Conservation (phyloP, 305 asterid species). For the Salvia sclarea region DNA sequence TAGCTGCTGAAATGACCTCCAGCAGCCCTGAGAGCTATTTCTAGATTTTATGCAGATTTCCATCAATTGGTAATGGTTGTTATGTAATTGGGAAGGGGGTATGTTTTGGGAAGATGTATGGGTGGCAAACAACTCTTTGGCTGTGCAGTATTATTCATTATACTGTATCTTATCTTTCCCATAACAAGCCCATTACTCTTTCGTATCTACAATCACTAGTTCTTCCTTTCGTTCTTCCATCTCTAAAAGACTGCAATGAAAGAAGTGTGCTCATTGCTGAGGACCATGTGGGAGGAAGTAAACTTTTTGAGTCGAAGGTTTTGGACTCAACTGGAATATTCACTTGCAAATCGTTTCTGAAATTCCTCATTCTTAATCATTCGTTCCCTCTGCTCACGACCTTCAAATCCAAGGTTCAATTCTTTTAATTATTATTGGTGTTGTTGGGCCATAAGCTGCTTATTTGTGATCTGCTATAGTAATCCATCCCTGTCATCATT, state of each 20-base stretch:
- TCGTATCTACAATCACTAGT: background rate
- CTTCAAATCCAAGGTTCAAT: background rate
- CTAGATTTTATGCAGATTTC: background rate
- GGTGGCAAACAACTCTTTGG: background rate
- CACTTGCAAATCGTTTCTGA: background rate
- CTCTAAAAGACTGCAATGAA: background rate
- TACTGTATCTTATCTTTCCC: background rate
- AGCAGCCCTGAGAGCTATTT: background rate
- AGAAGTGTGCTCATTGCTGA: background rate
- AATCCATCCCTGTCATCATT: background rate
- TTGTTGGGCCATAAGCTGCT: background rate
- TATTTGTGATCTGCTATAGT: background rate
- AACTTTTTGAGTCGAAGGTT: background rate
- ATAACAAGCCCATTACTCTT: background rate
- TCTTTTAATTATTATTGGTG: background rate
- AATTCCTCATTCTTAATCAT: background rate
- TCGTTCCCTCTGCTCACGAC: background rate
- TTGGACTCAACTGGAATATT: background rate
- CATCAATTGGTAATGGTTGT: background rate
- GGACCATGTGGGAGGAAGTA: background rate
- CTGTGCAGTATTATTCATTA: background rate
- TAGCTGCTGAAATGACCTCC: background rate
- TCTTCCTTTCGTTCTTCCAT: too few species aligned
- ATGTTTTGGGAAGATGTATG: background rate
- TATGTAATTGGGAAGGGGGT: background rate